Conservation (phyloP, 352 stramenopile species). For the Pilasporangium apinafurcum region DNA sequence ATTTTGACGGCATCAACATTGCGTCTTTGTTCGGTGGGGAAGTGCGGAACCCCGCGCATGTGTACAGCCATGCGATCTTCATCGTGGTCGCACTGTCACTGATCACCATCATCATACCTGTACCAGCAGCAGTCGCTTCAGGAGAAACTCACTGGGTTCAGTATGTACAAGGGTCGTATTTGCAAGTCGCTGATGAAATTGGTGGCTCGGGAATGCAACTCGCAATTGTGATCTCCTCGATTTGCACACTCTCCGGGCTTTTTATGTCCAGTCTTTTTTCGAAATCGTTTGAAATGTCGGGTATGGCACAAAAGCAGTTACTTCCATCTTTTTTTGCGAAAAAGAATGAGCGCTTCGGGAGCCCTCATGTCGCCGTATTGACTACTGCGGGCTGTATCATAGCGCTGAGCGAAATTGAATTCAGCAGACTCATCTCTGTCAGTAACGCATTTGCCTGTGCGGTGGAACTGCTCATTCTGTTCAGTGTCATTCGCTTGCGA, state of each 20-base stretch:
- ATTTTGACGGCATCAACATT: constrained; percentile 89
- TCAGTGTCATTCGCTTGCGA: constrained; percentile 79
- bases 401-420: constrained; percentile 22
- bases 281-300: constrained; percentile 74
- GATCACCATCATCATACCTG: constrained; percentile 76
- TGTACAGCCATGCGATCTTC: constrained; percentile 77
- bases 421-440: constrained; percentile 56
- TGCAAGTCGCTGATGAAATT: constrained; percentile 50
- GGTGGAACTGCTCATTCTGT: constrained; percentile 74
- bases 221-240: constrained; percentile 73
- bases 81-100: constrained; percentile 59
- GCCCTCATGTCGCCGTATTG: constrained; percentile 15
- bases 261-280: constrained; percentile 88
- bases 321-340: constrained; percentile 68
- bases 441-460: constrained; percentile 84
- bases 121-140: constrained; percentile 65
- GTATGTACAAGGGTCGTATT: constrained; percentile 84
- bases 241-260: constrained; percentile 81
- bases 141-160: constrained; percentile 29
- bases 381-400: constrained; percentile 12
- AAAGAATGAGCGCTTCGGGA: constrained; percentile 13
- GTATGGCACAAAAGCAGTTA: constrained; percentile 66
- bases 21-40: constrained; percentile 84
- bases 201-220: constrained; percentile 66
- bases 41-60: constrained; percentile 63